Evolutionary conservation across 768 basidiomycete genomes (phyloP), one percentile per base, ranked within the genome.

Genomic region (Serendipita sp.): DNA sequence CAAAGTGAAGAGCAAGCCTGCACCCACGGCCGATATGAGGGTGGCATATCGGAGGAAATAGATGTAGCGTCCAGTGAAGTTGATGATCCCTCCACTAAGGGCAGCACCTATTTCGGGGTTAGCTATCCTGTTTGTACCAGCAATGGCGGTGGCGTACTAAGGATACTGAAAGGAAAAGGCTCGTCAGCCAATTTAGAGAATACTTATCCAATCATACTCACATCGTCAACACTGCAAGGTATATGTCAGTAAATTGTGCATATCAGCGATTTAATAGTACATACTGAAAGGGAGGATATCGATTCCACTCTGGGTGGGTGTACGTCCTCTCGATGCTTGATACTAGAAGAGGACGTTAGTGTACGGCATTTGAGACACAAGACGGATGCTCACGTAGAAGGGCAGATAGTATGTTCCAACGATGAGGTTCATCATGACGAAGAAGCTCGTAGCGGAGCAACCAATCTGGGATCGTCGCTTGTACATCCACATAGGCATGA

Each of bases 211-310:
- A 70, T 66, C 33, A 60, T 61, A 70, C 71, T 42, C 70, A 66
- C 60, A 74, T 62, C 70, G 74, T 58, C 26, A 58, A 34, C 53
- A 58, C 53, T 58, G 33, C 17, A 58, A 33, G 2, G 26, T 2
- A 13, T 22, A 48, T 2, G 45, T 48, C 2, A 48, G 45, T 20
- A 7, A 5, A 38, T 7, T 38, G 7, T 38, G 7, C 14, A 48
- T 48, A 28, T 5, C n/a, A 48, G n/a, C 2, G n/a, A 9, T 5
- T 5, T n/a, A 48, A n/a, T 5, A 24, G 20, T 28, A 34, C 53
- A 11, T 33, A 75, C 53, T 72, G 69, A 72, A 75, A 1, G 74
- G 71, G 16, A 77, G 68, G 62, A 76, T 75, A 66, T 75, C 73
- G 56, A 76, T 71, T 38, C 75, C 76, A 7, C 71, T 70, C 63